phyloP scores from a whole-genome alignment of 2,329 filamentous ascomycete species.

The Venturia effusa region DNA sequence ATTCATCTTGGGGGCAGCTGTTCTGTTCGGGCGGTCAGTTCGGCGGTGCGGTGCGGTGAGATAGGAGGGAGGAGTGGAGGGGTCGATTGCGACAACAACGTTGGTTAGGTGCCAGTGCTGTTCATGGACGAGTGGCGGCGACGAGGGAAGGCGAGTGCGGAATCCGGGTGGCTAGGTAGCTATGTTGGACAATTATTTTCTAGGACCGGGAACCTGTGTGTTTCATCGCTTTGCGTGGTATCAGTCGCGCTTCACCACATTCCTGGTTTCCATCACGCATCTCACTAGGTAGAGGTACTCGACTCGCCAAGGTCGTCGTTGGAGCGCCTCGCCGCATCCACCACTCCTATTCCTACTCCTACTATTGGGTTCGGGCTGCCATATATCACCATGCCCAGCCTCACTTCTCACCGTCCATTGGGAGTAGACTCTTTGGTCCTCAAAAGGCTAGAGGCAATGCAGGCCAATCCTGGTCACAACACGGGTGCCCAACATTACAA shows the following conservation, averaged over 20 bases:
- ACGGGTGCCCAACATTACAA: neutral
- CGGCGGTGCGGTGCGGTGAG: constrained; percentile 2
- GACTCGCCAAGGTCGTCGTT: neutral
- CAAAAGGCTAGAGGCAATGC: neutral
- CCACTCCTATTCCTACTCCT: too few relatives aligned
- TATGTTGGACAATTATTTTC: neutral
- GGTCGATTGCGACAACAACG: neutral
- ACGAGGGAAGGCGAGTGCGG: neutral
- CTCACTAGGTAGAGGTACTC: neutral
- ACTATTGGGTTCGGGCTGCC: too few relatives aligned
- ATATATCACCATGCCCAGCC: neutral
- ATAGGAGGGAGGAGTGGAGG: constrained; percentile 1
- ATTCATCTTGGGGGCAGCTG: constrained; percentile 43
- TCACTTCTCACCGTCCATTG: neutral
- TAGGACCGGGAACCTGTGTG: neutral
- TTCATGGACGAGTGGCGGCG: neutral
- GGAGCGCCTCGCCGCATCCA: neutral
- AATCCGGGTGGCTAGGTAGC: neutral
- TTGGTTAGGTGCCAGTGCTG: neutral
- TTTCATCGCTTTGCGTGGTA: neutral
- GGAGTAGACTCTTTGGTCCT: too few relatives aligned
- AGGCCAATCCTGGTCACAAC: neutral
- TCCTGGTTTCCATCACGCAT: neutral
- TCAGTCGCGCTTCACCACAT: neutral
- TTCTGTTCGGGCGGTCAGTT: neutral